Evolutionary conservation across 23 red algal species (phyloP).

Genomic region (Agarophyton chilense): DNA sequence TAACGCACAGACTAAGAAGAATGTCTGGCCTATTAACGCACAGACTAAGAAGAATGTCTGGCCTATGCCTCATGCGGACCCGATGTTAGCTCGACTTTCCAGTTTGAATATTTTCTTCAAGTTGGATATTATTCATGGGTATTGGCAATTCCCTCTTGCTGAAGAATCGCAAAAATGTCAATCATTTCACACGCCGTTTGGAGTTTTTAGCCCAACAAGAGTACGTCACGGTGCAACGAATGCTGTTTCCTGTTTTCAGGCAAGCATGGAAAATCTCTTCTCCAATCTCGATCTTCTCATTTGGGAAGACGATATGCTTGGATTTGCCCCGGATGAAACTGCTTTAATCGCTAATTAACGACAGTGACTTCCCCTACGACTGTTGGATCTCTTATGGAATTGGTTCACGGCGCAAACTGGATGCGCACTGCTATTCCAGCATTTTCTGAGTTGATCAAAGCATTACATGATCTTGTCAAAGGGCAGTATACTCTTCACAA

Average conservation of each 20-base stretch:
- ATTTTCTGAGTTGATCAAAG: not conserved
- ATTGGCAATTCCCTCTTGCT: conserved; percentile 33
- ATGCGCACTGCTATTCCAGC: conserved; percentile 24
- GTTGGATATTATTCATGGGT: conserved; percentile 16
- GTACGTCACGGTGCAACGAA: conserved; percentile 24
- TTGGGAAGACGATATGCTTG: conserved; percentile 10
- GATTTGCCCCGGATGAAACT: not conserved
- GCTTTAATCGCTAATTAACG: not conserved
- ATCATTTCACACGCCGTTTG: conserved; percentile 28
- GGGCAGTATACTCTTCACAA: too few species aligned
- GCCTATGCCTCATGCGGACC: conserved; percentile 33
- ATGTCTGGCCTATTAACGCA: not conserved
- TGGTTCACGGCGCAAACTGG: conserved; percentile 36
- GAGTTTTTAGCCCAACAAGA: conserved; percentile 2
- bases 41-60: not conserved
- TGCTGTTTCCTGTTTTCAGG: conserved; percentile 4
- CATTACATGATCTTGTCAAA: not conserved
- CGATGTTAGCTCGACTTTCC: not conserved
- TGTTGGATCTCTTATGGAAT: conserved; percentile 37
- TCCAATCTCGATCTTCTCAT: conserved; percentile 18
- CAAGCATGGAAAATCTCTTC: conserved; percentile 13
- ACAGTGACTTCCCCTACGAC: conserved; percentile 9
- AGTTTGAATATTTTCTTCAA: not conserved
- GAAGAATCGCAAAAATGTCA: conserved; percentile 7
- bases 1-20: too few species aligned